Evolutionary conservation across 2,329 filamentous ascomycete genomes (phyloP), one percentile per base, ranked within the genome.

Genomic region (Colletotrichum magnum): DNA sequence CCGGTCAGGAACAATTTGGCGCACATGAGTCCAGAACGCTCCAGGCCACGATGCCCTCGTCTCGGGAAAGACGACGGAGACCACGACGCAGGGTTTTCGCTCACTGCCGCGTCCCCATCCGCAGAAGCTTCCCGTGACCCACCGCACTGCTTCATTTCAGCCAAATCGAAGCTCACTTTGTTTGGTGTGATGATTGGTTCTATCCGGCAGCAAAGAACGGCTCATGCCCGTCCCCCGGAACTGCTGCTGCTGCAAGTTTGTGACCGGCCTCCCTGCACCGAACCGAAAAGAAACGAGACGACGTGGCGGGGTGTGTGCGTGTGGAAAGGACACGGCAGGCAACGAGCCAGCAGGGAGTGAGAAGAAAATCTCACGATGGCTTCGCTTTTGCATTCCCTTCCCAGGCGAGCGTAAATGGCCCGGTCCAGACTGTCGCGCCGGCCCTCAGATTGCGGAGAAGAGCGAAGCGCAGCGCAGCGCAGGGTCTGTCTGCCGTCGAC

Each of bases 361-460:
- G 51, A 36, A 18, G 15, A 48, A 69, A 69, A 61, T 66, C 62
- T 69, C 67, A 69, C 67, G 67, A 69, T 69, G 51, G 56, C 67
- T 69, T 69, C 67, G 62, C 56, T 61, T 66, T 69, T 59, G 56
- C 66, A 60, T 52, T 66, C 56, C 62, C 18, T 47, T 50, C 62
- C n/a, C 21, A 50, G 45, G 48, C 24, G 43, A 18, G n/a, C 18
- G 21, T 60, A 32, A 47, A 69, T 69, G 18, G 62, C 41, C 67
- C 43, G 67, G 67, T 69, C 67, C 56, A 69, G 62, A 69, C 66
- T 60, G 51, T 18, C 43, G 57, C 28, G 53, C 62, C 66, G n/a
- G 21, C 48, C 51, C 9, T 51, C 62, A 16, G 21, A 47, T 51
- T 69, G 56, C 62, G 66, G 66, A 69, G 66, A 69, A 57, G 39